Conservation (phyloP, 2,329 filamentous ascomycete genomes). For the Corinectria fuckeliana region DNA sequence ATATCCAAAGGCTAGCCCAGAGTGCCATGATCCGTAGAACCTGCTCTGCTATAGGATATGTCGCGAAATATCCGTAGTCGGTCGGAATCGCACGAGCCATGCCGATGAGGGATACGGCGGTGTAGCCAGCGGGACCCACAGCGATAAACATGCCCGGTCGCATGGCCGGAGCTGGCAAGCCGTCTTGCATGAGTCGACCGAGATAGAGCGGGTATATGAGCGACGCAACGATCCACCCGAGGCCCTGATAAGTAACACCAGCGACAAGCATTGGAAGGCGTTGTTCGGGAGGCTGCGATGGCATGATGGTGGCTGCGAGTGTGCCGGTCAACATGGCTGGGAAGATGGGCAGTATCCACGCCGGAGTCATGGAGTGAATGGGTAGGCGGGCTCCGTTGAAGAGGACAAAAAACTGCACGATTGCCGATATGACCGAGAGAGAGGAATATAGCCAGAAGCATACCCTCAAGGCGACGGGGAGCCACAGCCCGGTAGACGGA, state of each 20-base stretch:
- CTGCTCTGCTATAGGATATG: conserved; percentile 31
- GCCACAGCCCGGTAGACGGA: conserved; percentile 56
- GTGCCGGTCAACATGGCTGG: conserved; percentile 39
- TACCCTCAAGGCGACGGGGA: conserved; percentile 51
- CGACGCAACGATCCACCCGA: conserved; percentile 36
- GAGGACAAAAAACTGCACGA: conserved; percentile 38
- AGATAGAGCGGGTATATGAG: conserved; percentile 35
- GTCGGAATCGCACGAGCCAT: conserved; percentile 33
- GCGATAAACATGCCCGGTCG: conserved; percentile 38
- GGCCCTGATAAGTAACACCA: conserved; percentile 36
- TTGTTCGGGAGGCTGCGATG: conserved; percentile 33
- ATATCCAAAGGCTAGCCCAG: conserved; percentile 37
- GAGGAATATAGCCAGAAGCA: conserved; percentile 61
- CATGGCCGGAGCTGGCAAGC: conserved; percentile 36
- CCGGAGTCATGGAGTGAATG: conserved; percentile 38
- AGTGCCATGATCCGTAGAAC: conserved; percentile 34
- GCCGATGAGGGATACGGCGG: conserved; percentile 36
- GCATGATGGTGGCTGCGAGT: conserved; percentile 32
- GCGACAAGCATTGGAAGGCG: conserved; percentile 36
- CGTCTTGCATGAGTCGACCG: conserved; percentile 37
- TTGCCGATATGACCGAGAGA: conserved; percentile 31
- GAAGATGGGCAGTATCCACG: conserved; percentile 42
- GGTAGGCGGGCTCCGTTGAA: conserved; percentile 39
- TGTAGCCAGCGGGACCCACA: conserved; percentile 35
- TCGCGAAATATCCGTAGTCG: conserved; percentile 36